Evolutionary conservation across 768 basidiomycete species (phyloP), one percentile per base, ranked within the genome.

Genomic region (Suillus americanus): DNA sequence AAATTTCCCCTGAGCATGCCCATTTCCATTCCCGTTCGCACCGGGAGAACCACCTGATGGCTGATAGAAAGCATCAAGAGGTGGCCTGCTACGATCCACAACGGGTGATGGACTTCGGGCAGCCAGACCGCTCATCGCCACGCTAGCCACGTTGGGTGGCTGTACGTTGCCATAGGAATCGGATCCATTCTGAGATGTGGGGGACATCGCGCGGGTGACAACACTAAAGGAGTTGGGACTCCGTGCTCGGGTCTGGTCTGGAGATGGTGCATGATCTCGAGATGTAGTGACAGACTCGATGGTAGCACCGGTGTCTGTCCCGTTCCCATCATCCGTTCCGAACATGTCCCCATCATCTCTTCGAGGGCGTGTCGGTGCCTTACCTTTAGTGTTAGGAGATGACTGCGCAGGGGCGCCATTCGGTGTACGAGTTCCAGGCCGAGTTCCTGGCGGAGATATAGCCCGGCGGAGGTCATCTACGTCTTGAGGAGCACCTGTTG

Each of bases 381-480:
- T 86, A 60, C 79, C 82, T 72, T 85, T 88, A 30, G 79, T 75
- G 13, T 62, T 46, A 8, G 61, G 62, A 28, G 60, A 33, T 16
- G 64, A 28, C 18, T 62, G 61, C 12, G 61, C 33, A 12, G 66
- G 51, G 43, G 71, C 70, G 33, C 73, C 75, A 62, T 76, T 72
- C 14, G 81, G 77, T 9, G 79, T 78, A 30, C 73, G 69, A n/a
- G 73, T 75, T 18, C 67, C 74, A 28, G 81, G 75, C n/a, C 85
- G 80, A 16, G 76, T 73, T 67, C 81, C 82, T 7, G 82, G 73
- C 5, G 90, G 90, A 0, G 91, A 91, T 65, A 89, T 81, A 14
- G 89, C 87, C 40, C 89, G 86, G 38, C 89, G 87, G 60, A 79
- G 76, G 57, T 87, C 86, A 43, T 90, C 89, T 8, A 75, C 64